Base-by-base conservation (phyloP, 2,329 filamentous ascomycete genomes). In the Seiridium cupressi region DNA sequence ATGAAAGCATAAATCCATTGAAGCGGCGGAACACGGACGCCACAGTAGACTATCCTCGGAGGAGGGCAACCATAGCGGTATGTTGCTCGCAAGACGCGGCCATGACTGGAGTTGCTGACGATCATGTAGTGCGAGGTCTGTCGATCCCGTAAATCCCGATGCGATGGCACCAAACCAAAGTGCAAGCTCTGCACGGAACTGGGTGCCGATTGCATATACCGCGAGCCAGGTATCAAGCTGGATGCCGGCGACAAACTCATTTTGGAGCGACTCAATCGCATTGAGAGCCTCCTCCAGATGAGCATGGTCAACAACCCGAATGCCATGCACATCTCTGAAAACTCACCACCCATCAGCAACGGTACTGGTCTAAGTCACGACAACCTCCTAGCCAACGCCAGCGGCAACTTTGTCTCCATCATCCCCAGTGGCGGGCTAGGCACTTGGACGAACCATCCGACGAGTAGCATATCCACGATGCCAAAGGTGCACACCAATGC, bases 181-280 rank as follows among this genome's bases (percentile, higher is more conserved):
- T 95, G 91, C 77, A 90, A 92, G 73, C 86, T 95, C 42, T 95
- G 91, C 76, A 87, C 89, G 8, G 91, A 94, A 72, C 80, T 94
- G 46, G 90, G 91, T 58, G 91, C 90, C 49, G 90, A 94, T 64
- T 95, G 91, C 74, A 84, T 93, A 65, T 95, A 95, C 73, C 85
- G 91, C 64, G 91, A 95, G 72, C 91, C 91, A 5, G 91, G 91
- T 3, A 91, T 94, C 79, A 95, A 95, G 76, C 84, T 95, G 8
- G 91, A 95, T 72, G 90, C 91, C 42, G 91, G 91, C 65, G 91
- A 94, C 78, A 94, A 93, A 76, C 80, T 95, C 60, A 95, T 95
- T 62, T 78, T 95, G 44, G 91, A 94, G 71, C 88, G 89, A 59
- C 80, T 95, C 42, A 86, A 84, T 67, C 87, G 89, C 57, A 93